phyloP scores from a whole-genome alignment of 176 grass and related monocot species.

The Rhynchospora tenuis region DNA sequence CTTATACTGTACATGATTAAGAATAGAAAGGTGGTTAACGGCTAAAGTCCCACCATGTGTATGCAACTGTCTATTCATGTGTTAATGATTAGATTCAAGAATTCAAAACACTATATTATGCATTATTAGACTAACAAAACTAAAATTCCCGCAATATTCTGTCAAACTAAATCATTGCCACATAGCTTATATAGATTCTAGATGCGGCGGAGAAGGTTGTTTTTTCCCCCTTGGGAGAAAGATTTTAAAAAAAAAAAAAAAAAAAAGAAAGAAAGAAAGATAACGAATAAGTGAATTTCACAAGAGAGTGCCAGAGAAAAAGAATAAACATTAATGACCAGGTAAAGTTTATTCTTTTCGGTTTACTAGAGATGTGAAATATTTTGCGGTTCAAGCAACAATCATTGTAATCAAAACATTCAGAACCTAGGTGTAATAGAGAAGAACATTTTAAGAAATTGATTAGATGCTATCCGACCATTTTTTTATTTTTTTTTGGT shows the following conservation, averaged over 20 bases:
- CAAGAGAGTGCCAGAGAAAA: not conserved
- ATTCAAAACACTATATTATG: not conserved
- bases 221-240: no score
- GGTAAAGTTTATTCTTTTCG: no score
- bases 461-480: no score
- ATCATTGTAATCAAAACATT: no score
- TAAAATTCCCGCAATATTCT: not conserved
- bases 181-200: not conserved
- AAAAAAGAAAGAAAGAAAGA: no score
- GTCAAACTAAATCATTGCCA: conserved; percentile 3
- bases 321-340: not conserved
- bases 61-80: not conserved
- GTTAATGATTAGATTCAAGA: not conserved
- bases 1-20: not conserved
- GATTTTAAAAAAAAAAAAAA: no score
- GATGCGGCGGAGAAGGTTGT: not conserved
- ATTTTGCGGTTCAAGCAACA: no score
- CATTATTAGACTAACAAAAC: conserved; percentile 1
- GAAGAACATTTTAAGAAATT: no score
- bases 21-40: not conserved
- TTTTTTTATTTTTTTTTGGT: no score
- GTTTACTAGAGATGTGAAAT: no score
- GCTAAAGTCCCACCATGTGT: not conserved
- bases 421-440: no score
- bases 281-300: no score